Base-by-base conservation (phyloP, 1,139 yeast genomes). In the Petasospora fabianii region DNA sequence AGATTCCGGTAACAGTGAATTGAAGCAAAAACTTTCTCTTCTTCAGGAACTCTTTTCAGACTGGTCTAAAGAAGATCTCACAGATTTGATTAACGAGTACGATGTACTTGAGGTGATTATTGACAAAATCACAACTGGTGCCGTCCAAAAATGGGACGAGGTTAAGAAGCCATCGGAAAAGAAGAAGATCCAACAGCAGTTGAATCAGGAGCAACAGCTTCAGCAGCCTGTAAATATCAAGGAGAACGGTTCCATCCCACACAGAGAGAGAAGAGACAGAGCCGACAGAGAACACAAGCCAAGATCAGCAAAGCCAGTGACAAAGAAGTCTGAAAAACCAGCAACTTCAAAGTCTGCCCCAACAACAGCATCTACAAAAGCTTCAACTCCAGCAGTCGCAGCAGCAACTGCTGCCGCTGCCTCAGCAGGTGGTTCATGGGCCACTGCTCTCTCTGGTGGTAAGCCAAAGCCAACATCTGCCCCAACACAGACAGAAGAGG, bases 31-130 rank as follows among this genome's bases (percentile, higher is more conserved):
- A 52, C 69, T 87, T 54, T 65, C 71, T 46, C 75, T 84, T 36
- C 75, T 92, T 56, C 66, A 73, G 41, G 97, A 92, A 62, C 71
- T 92, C 71, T 90, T 92, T 68, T 96, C 97, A 30, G 96, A 86
- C 59, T 92, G 98, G 98, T 77, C 86, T 42, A 71, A 75, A 39
- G 96, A 85, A 32, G 98, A 92, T 60, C 77, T 92, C 61, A 66
- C 73, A 38, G 77, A 83, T 39, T 80, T 87, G 44, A 77, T 90
- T 51, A 70, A 71, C 44, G 97, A 92, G 63, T 76, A 84, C 53
- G 69, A 81, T 51, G 88, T 84, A 57, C 70, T 87, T 51, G 95
- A 84, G 58, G 73, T 76, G 36, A 87, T 92, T 50, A 83, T 86
- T 52, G 90, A 84, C 58, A 81, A 88, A 63, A 90, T 92, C 63